Evolutionary conservation across 2,329 filamentous ascomycete genomes (phyloP).

Genomic region (Colletotrichum costaricense): DNA sequence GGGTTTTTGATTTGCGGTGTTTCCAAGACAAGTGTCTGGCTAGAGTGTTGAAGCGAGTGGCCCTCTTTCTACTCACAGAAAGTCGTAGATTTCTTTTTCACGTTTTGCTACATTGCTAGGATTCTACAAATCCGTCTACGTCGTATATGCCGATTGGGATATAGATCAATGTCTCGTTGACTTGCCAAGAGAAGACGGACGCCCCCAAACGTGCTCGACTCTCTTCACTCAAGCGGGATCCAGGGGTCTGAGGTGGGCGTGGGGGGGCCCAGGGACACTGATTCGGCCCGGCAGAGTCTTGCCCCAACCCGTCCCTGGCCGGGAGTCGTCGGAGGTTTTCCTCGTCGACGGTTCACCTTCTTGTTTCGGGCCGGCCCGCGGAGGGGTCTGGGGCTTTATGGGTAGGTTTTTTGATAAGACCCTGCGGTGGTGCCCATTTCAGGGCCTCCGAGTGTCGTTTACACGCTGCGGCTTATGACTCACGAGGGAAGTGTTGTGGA

Average conservation of each 20-base stretch:
- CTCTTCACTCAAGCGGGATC: background rate
- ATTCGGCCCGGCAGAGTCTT: background rate
- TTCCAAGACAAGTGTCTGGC: slow-evolving; percentile 11
- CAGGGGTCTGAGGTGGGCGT: background rate
- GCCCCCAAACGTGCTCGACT: background rate
- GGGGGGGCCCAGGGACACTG: background rate
- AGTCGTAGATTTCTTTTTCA: background rate
- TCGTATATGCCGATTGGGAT: background rate
- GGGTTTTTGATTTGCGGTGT: background rate
- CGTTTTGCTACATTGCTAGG: background rate
- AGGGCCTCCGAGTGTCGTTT: background rate
- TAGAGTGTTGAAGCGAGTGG: background rate
- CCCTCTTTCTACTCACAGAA: background rate
- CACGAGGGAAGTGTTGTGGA: background rate
- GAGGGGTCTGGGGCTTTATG: background rate
- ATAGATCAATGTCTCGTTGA: background rate
- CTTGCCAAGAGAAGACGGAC: background rate
- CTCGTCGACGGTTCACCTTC: background rate
- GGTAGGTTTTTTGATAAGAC: background rate
- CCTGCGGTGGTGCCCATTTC: background rate
- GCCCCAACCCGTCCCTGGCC: background rate
- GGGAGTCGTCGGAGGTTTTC: background rate
- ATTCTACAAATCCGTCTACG: background rate
- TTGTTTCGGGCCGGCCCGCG: background rate
- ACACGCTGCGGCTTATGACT: background rate